These are phyloP conservation scores for Ophiostoma ulmi DNA, from an alignment of 2,329 filamentous ascomycete species.

Conservation along the genomic window DNA sequence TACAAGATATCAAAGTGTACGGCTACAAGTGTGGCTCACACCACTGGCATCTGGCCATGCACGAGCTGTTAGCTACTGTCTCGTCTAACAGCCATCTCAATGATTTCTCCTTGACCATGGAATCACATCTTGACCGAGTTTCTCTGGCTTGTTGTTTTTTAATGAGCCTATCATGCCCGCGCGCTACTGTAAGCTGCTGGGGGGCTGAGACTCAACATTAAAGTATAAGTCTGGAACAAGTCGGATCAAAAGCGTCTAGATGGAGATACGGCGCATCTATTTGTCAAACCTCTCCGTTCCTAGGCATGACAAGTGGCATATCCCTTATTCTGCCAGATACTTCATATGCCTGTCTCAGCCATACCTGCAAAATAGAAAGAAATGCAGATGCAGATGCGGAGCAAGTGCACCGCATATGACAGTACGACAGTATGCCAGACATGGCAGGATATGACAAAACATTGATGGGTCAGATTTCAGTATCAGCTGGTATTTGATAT, in stretches of 20 bases:
- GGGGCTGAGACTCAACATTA: neutral
- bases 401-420: neutral
- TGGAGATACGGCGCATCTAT: neutral
- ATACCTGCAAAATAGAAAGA: neutral
- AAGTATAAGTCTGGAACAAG: neutral
- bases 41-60: neutral
- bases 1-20: neutral
- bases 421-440: neutral
- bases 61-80: neutral
- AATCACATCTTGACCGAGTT: neutral
- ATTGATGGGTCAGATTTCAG: neutral
- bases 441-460: neutral
- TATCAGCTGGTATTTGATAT: neutral
- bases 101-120: neutral
- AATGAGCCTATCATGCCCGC: neutral
- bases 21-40: neutral
- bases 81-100: neutral
- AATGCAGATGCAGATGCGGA: neutral
- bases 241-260: neutral
- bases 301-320: neutral
- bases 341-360: neutral
- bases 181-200: neutral
- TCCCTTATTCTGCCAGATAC: neutral
- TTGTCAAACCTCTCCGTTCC: neutral
- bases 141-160: neutral